Base-by-base conservation (phyloP, 768 basidiomycete species). In the Mycena latifolia region DNA sequence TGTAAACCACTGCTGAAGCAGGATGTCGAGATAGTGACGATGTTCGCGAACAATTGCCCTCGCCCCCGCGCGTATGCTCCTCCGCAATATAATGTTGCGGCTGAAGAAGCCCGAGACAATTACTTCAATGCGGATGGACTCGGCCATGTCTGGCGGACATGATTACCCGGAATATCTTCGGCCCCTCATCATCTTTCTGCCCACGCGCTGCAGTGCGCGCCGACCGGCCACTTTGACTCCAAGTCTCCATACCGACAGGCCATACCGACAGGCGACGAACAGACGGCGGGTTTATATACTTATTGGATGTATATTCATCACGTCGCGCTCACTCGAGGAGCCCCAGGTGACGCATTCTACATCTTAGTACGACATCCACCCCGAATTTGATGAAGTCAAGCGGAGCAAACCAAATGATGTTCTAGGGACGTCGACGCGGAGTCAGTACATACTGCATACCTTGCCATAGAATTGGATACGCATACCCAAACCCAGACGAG, bases 401-500 rank as follows among this genome's bases (percentile, higher is more conserved):
- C 52, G 96, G 96, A 70, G 93, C 78, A 87, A 96, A 98, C 96
- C 96, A 96, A 59, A 96, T 73, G 66, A 97, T 92, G 82, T 98
- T 92, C 95, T 95, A 73, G 4, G 76, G n/a, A n/a, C n/a, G n/a
- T n/a, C n/a, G n/a, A n/a, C n/a, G 24, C 4, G 9, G 11, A 63
- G 73, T 12, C 77, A 37, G 37, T 15, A 64, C 8, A 22, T 20
- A 31, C 12, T 14, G 22, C 58, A 55, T 48, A 11, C 24, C 27
- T 28, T 43, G 41, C 41, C 5, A 11, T 33, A n/a, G 31, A 33
- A 33, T 33, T 5, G 41, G 6, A 31, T 54, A 56, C 20, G 85
- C 91, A 41, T 82, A 94, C 93, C 94, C 94, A 96, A 70, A 96
- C 86, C 96, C 96, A 98, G 66, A 97, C 86, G 69, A 99, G 94